Base-by-base conservation (phyloP, 202 grass and related monocot species). In the Brachypodium distachyon region DNA sequence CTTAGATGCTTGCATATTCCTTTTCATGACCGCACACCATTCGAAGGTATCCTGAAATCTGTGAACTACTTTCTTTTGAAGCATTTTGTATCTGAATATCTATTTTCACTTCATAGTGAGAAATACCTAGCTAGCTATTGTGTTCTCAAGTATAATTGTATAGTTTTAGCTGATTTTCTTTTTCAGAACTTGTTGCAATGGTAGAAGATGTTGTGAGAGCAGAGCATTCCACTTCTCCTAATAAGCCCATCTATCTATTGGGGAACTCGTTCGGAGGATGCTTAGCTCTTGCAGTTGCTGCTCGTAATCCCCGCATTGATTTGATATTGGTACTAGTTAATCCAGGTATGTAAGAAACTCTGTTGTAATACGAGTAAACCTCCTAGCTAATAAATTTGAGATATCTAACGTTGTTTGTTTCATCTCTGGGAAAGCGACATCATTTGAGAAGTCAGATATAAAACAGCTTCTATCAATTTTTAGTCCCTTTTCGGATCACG, bases 1-100 rank as follows among this genome's bases (percentile, higher is more conserved):
- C 75, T 93, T 48, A 75, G 87, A 70, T 90, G 90, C 77, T 53
- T 93, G 86, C 90, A 93, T 34, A 62, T 93, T 75, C 90, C 90
- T 60, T 70, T 93, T 53, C 81, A 82, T 19, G 87, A 93, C 39
- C 84, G 90, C 55, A 93, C 84, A 0, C 72, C 90, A 82, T 93
- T 93, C 32, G 77, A 93, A 87, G 90, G 90, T 90, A 81, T 53
- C 7, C 39, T 71, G 17, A 26, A 37, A 21, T 77, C 12, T 29
- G 26, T 29, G 33, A 26, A 67, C 34, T 43, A 34, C 11, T 57
- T 44, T 46, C 18, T 60, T 50, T 32, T 34, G 9, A 73, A 65
- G 7, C 12, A 32, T 72, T 63, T 28, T 86, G 14, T 13, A 38
- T 72, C 47, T 26, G 36, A 49, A 49, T n/a, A 33, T 5, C 10